phyloP scores from a whole-genome alignment of 1,284 basidiomycete genomes.

The Mycosarcoma mackinlayi region DNA sequence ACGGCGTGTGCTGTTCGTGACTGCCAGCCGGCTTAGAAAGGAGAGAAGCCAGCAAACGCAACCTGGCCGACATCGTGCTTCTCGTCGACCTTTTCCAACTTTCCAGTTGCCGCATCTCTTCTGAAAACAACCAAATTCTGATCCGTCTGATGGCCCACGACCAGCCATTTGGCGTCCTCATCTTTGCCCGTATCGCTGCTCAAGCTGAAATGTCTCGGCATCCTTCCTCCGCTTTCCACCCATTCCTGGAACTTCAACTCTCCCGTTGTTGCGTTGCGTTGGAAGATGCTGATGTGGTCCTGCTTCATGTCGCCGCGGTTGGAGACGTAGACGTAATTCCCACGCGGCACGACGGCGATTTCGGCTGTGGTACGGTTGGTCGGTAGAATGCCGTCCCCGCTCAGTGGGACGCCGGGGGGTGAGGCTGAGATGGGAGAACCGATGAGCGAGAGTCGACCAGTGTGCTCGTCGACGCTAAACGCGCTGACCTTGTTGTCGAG shows the following conservation, averaged over 20 bases:
- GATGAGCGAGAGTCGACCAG: constrained; percentile 25
- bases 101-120: constrained; percentile 24
- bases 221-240: constrained; percentile 47
- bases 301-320: constrained; percentile 45
- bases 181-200: constrained; percentile 24
- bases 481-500: constrained; percentile 46
- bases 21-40: too few species aligned
- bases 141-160: constrained; percentile 48
- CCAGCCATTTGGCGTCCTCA: constrained; percentile 35
- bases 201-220: constrained; percentile 51
- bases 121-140: constrained; percentile 48
- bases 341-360: constrained; percentile 50
- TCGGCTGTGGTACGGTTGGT: constrained; percentile 55
- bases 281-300: constrained; percentile 57
- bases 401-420: constrained; percentile 42
- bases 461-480: constrained; percentile 26
- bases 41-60: constrained; percentile 50
- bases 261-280: constrained; percentile 23
- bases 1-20: too few species aligned
- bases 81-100: constrained; percentile 20
- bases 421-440: constrained; percentile 33
- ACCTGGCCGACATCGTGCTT: constrained; percentile 25
- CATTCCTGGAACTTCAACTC: constrained; percentile 36
- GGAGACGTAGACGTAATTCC: constrained; percentile 51
- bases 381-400: constrained; percentile 33